phyloP scores from a whole-genome alignment of 148 eudicot genomes.

The Diospyros kaki region DNA sequence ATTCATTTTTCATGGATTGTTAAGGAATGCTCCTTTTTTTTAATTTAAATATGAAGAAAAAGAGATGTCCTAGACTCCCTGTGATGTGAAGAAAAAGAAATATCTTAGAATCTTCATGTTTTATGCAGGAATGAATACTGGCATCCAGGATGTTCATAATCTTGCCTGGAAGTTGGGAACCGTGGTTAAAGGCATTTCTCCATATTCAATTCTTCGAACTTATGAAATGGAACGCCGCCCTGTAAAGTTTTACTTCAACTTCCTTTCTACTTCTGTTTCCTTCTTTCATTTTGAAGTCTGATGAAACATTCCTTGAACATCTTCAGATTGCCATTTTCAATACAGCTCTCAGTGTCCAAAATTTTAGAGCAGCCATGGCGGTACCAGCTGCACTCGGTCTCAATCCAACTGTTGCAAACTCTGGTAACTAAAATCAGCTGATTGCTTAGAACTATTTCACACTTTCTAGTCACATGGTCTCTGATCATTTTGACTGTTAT shows the following conservation, averaged over 20 bases:
- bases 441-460: neutral
- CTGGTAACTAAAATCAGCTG: conserved; percentile 40
- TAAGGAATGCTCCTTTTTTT: neutral
- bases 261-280: neutral
- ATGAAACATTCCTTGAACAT: conserved; percentile 5
- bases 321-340: conserved; percentile 76
- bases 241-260: conserved; percentile 35
- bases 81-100: neutral
- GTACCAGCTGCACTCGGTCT: conserved; percentile 98
- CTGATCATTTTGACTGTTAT: too few relatives aligned
- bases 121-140: conserved; percentile 92
- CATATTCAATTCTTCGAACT: conserved; percentile 58
- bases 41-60: neutral
- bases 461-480: neutral
- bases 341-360: conserved; percentile 80
- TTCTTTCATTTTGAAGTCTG: neutral
- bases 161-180: conserved; percentile 96
- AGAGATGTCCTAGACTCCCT: neutral
- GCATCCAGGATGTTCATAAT: conserved; percentile 97
- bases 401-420: conserved; percentile 79
- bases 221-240: conserved; percentile 83
- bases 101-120: neutral
- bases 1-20: neutral
- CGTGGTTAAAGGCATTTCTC: conserved; percentile 61
- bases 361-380: conserved; percentile 93